Percentiles rank a stretch among this genome's conserved stretches.
Evolutionary conservation across 768 basidiomycete species (phyloP).

Genomic region (Leucocoprinus sp.): DNA sequence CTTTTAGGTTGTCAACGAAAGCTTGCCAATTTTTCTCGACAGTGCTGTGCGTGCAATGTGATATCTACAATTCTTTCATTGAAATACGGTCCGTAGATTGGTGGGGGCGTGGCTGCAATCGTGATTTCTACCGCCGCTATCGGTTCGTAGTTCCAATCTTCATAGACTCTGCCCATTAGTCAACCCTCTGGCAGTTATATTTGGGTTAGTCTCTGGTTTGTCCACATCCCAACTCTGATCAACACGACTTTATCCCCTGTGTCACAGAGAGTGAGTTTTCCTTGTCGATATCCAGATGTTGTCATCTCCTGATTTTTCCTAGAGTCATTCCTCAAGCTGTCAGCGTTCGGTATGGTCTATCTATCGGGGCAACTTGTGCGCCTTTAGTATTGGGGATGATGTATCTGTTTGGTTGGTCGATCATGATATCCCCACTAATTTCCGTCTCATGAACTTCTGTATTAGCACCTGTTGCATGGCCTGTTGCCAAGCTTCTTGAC

Average conservation of each 20-base stretch:
- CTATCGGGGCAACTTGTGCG: conserved; percentile 71
- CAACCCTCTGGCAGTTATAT: conserved; percentile 51
- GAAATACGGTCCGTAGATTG: conserved; percentile 22
- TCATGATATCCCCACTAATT: conserved; percentile 14
- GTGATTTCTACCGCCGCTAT: conserved; percentile 73
- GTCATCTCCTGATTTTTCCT: not conserved
- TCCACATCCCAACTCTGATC: not conserved
- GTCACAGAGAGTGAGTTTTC: conserved; percentile 62
- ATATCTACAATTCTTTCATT: not conserved
- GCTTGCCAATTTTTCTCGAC: conserved; percentile 76
- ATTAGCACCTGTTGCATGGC: conserved; percentile 72
- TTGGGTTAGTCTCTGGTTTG: conserved; percentile 47
- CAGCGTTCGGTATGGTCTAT: conserved; percentile 72
- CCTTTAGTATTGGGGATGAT: conserved; percentile 69
- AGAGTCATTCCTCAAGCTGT: conserved; percentile 65
- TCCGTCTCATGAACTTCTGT: not conserved
- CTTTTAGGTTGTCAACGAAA: conserved; percentile 68
- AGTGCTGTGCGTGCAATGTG: conserved; percentile 43
- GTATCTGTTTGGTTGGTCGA: conserved; percentile 41
- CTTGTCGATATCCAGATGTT: not conserved
- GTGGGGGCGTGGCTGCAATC: conserved; percentile 68
- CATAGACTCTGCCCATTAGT: not conserved
- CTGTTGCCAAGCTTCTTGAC: conserved; percentile 79
- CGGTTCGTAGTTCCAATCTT: conserved; percentile 28
- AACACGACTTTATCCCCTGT: conserved; percentile 16